These are phyloP conservation scores for Hygrocybe punicea DNA, from an alignment of 768 basidiomycete species.

Conservation along the genomic window DNA sequence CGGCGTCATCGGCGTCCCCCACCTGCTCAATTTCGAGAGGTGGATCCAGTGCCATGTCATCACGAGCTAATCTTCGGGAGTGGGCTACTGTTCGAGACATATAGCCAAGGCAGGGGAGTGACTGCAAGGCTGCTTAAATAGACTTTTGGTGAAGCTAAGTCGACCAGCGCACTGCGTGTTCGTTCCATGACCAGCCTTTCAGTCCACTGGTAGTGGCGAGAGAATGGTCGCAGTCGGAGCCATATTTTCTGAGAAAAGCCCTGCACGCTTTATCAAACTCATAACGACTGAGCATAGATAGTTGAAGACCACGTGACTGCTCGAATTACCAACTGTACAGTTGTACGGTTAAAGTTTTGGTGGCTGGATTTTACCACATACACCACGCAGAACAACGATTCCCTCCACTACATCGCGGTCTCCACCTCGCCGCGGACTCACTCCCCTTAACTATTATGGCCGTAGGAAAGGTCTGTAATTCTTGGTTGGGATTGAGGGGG, in stretches of 20 bases:
- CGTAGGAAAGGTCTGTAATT: slow-evolving; percentile 73
- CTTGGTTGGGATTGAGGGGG: not conserved
- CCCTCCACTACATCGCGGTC: not conserved
- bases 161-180: slow-evolving; percentile 48
- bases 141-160: slow-evolving; percentile 5
- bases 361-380: not conserved
- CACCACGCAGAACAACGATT: slow-evolving; percentile 16
- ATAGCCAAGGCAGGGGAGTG: slow-evolving; percentile 43
- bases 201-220: slow-evolving; percentile 9
- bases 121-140: slow-evolving; percentile 27
- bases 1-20: slow-evolving; percentile 34
- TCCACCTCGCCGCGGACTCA: not conserved
- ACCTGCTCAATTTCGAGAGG: slow-evolving; percentile 13
- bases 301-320: slow-evolving; percentile 39
- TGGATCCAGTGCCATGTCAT: slow-evolving; percentile 5
- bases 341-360: slow-evolving; percentile 52
- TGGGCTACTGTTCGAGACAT: slow-evolving; percentile 40
- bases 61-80: slow-evolving; percentile 10
- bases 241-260: slow-evolving; percentile 39
- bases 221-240: not conserved
- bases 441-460: slow-evolving; percentile 57
- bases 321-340: slow-evolving; percentile 42
- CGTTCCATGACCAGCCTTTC: slow-evolving; percentile 58
- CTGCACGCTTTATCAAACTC: slow-evolving; percentile 62
- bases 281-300: slow-evolving; percentile 55